Conservation (phyloP, 331 rosid species). For the Ulmus americana region DNA sequence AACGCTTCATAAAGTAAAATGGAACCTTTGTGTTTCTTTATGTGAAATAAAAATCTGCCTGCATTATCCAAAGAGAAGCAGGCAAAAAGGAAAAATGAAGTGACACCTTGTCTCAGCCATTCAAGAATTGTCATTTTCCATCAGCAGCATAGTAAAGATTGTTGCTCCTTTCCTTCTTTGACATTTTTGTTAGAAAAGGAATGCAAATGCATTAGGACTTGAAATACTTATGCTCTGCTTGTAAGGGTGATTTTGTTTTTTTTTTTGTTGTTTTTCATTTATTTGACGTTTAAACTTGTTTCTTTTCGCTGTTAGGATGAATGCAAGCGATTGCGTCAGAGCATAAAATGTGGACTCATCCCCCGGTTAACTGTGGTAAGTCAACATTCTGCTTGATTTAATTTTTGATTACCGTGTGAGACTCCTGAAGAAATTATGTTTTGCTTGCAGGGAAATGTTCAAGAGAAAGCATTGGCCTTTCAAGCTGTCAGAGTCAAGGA, state of each 20-base stretch:
- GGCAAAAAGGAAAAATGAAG: not conserved
- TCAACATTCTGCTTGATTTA: slow-evolving; percentile 19
- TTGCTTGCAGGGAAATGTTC: slow-evolving; percentile 78
- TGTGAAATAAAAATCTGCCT: not conserved
- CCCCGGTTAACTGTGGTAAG: slow-evolving; percentile 83
- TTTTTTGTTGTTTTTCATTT: not conserved
- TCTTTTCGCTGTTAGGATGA: slow-evolving; percentile 56
- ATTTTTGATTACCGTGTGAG: not conserved
- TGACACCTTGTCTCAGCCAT: not conserved
- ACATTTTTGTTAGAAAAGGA: too few relatives aligned
- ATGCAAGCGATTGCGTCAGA: slow-evolving; percentile 96
- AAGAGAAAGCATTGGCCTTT: slow-evolving; percentile 69
- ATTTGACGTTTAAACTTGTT: slow-evolving; percentile 15
- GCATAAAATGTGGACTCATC: slow-evolving; percentile 93
- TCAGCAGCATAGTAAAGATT: not conserved
- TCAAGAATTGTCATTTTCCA: not conserved
- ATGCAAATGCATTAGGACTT: not conserved
- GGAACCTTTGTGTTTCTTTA: not conserved
- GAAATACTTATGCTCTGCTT: not conserved
- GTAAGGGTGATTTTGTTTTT: not conserved
- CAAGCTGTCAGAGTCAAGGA: slow-evolving; percentile 94
- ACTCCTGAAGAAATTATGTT: slow-evolving; percentile 26
- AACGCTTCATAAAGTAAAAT: not conserved
- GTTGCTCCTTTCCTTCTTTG: not conserved
- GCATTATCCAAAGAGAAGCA: too few relatives aligned